These are phyloP conservation scores for Candida sakaeoensis DNA, from an alignment of 805 yeast genomes.

Conservation along the genomic window DNA sequence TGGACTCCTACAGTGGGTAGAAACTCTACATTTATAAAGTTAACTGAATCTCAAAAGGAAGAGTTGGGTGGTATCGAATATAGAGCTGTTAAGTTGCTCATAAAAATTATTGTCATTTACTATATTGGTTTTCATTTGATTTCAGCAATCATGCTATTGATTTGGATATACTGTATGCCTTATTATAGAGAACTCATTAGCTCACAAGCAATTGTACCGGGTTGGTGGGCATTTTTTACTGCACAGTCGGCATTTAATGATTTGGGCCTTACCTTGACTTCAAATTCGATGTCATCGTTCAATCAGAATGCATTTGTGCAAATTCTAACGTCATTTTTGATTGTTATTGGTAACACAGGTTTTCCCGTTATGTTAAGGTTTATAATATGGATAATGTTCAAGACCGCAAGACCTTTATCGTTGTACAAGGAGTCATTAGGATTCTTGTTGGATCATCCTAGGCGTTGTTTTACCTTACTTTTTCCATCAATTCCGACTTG, in stretches of 20 bases:
- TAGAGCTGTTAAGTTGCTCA: constrained; percentile 75
- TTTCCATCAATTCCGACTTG: constrained; percentile 93
- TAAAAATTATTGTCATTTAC: constrained; percentile 59
- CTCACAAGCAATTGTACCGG: constrained; percentile 60
- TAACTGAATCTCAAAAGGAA: constrained; percentile 80
- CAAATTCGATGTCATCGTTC: constrained; percentile 75
- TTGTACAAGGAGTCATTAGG: constrained; percentile 71
- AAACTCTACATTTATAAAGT: constrained; percentile 83
- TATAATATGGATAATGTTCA: constrained; percentile 75
- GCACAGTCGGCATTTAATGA: constrained; percentile 80
- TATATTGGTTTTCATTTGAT: constrained; percentile 74
- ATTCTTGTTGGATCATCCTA: constrained; percentile 88
- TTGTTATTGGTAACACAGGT: constrained; percentile 92
- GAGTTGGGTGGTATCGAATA: constrained; percentile 98
- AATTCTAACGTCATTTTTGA: constrained; percentile 60
- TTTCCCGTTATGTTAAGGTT: constrained; percentile 82
- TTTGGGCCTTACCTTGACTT: constrained; percentile 77
- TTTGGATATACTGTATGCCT: constrained; percentile 52
- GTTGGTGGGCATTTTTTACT: constrained; percentile 94
- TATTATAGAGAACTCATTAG: constrained; percentile 44
- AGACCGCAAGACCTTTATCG: constrained; percentile 62
- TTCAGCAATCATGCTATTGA: constrained; percentile 49
- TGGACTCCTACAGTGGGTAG: constrained; percentile 92
- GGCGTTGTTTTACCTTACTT: constrained; percentile 90
- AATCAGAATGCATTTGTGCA: constrained; percentile 61